Base-by-base conservation (phyloP, 2,329 filamentous ascomycete species). In the Paraphoma chrysanthemicola region DNA sequence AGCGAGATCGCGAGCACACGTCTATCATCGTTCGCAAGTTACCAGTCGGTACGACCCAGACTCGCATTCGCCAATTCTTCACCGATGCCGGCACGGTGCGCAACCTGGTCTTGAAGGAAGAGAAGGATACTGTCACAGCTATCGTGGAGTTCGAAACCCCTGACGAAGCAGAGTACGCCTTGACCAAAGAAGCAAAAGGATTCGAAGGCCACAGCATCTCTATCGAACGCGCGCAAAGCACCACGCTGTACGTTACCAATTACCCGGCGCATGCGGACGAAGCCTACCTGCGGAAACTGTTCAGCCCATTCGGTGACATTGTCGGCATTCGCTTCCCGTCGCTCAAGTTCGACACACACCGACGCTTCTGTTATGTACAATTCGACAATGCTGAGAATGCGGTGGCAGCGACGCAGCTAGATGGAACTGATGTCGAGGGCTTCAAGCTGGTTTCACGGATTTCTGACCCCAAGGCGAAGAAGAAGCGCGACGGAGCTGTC, bases 291-390 rank as follows among this genome's bases (percentile, higher is more conserved):
- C 85, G 86, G 41, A 76, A 85, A 36, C 77, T 94, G 3, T 94
- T 94, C 53, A 54, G 53, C 44, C 74, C 82, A 55, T 94, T 89
- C 69, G 95, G 95, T 43, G 87, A 94, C 43, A 88, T 99, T 53
- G 83, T 96, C 53, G 91, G 89, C 68, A 85, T 98, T 50, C 89
- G 95, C 18, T 95, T 95, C 79, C 95, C 95, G 1, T 97, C 92
- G 54, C 85, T 99, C 49, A 96, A 96, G 74, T 93, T 85, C 76
- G 94, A 97, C 69, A 89, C 90, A 1, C 89, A 91, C 66, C 91
- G 95, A 31, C 90, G 95, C 23, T 99, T 99, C 79, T 97, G 93
- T 80, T 99, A 99, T 75, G 84, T 97, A 6, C 92, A 96, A n/a
- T 97, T 97, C 73, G 84, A 88, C 46, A 86, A 87, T 14, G 59